Evolutionary conservation across 352 stramenopile species (phyloP).

Genomic region (Phytopythium aichiense): DNA sequence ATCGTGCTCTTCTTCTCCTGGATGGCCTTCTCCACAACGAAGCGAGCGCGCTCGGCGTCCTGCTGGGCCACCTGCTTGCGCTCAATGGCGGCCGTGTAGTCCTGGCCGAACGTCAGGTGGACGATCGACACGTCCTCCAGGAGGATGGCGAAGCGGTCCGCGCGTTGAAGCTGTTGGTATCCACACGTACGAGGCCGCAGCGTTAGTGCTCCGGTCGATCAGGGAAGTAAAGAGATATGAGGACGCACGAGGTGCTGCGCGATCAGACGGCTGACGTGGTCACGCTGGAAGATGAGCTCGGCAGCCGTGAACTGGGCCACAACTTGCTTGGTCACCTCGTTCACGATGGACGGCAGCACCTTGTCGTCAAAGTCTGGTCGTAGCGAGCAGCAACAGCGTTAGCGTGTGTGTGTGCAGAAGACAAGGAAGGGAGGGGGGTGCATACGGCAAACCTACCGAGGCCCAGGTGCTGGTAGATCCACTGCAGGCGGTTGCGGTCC

Average conservation of each 20-base stretch:
- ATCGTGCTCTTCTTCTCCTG: conserved; percentile 99
- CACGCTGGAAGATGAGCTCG: conserved; percentile 99
- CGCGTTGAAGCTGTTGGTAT: conserved; percentile 63
- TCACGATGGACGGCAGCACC: conserved; percentile 98
- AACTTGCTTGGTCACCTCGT: conserved; percentile 99
- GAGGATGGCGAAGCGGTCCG: conserved; percentile 91
- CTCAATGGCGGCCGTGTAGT: conserved; percentile 99
- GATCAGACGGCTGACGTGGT: conserved; percentile 95
- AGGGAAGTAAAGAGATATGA: conserved; percentile 8
- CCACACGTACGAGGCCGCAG: not conserved
- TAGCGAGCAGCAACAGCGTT: conserved; percentile 5
- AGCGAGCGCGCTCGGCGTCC: conserved; percentile 98
- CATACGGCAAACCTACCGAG: conserved; percentile 43
- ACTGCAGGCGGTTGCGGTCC: conserved; percentile 90
- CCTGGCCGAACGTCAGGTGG: conserved; percentile 97
- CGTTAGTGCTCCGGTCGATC: conserved; percentile 3
- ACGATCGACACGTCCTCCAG: conserved; percentile 99
- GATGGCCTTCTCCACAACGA: conserved; percentile 97
- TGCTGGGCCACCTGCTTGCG: conserved; percentile 99
- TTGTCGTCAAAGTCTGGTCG: conserved; percentile 96
- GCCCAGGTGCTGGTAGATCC: conserved; percentile 96
- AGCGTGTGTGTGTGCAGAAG: not conserved
- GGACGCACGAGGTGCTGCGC: conserved; percentile 83
- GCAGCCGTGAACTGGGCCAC: conserved; percentile 99
- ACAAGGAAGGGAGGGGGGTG: too few species aligned